Evolutionary conservation across 1,284 basidiomycete genomes (phyloP), one percentile per base, ranked within the genome.

Genomic region (Cutaneotrichosporon sp.): DNA sequence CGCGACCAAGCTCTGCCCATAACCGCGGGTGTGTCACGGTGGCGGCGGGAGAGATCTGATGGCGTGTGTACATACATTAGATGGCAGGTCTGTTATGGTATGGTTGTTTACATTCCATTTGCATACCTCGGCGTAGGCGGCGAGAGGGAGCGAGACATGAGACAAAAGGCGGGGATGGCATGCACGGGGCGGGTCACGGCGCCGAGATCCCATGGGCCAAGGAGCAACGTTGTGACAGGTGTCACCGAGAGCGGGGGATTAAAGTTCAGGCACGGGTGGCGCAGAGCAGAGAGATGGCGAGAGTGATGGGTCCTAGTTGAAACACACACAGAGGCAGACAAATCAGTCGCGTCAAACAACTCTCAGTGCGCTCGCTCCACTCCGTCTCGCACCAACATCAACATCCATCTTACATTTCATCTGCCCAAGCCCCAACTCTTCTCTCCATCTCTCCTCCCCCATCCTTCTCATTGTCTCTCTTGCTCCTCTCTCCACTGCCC

Each of bases 1-100:
- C 18, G 87, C 69, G 25, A 56, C 58, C 36, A 74, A 74, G 67
- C 43, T 42, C 16, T 42, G 38, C 18, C 38, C 38, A n/a, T 42
- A 42, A 18, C 16, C 18, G 18, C 18, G n/a, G 14, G 16, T 76
- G 51, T 72, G 72, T 55, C 71, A 61, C 56, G 16, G 5, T 53
- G 47, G 25, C 13, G 45, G 1, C 33, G 8, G n/a, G n/a, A 11
- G 18, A n/a, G 14, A 38, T 46, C 10, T 47, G 9, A 29, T n/a
- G 25, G 27, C 14, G 24, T 10, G 18, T 50, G 49, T 31, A 50
- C 16, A n/a, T 16, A 47, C n/a, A 22, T 9, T 24, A 24, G 43
- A 22, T 22, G 43, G 7, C 47, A 25, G 47, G 47, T 27, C 8
- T 50, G 27, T 16, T n/a, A n/a, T n/a, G 2, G 29, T 33, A 25